Percentiles rank a stretch among this genome's conserved stretches.
These are phyloP conservation scores for Daldinia caldariorum DNA, from an alignment of 495 filamentous ascomycete species.

Conservation along the genomic window DNA sequence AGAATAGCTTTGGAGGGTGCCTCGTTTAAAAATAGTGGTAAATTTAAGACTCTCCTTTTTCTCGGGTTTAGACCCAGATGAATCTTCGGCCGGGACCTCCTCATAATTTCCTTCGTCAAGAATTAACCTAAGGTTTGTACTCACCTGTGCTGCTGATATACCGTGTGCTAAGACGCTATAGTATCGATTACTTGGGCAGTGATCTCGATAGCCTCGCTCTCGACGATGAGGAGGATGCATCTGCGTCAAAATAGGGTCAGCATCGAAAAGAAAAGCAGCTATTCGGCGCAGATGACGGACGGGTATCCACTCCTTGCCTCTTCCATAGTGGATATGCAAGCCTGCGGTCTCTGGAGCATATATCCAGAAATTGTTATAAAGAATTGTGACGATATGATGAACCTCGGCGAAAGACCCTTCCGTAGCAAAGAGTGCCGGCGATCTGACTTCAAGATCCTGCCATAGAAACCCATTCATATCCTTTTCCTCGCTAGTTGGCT, in stretches of 20 bases:
- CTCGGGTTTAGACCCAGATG: not conserved
- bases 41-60: not conserved
- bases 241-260: slow-evolving; percentile 34
- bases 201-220: not conserved
- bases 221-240: slow-evolving; percentile 28
- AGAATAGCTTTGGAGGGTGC: slow-evolving; percentile 23
- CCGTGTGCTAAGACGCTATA: slow-evolving; percentile 29
- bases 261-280: slow-evolving; percentile 30
- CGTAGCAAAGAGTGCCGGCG: slow-evolving; percentile 26
- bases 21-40: slow-evolving; percentile 25
- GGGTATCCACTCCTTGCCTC: slow-evolving; percentile 21
- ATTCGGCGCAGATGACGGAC: slow-evolving; percentile 19
- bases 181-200: slow-evolving; percentile 22
- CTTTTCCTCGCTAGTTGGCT: not conserved
- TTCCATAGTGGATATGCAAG: slow-evolving; percentile 34
- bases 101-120: not conserved
- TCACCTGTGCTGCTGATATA: not conserved
- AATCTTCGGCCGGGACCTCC: not conserved
- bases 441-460: slow-evolving; percentile 15
- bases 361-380: slow-evolving; percentile 20
- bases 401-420: slow-evolving; percentile 30
- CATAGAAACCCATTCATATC: not conserved
- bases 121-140: not conserved
- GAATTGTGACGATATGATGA: slow-evolving; percentile 1
- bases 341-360: slow-evolving; percentile 2